phyloP scores from a whole-genome alignment of 345 rosid genomes.

The Firmiana major region DNA sequence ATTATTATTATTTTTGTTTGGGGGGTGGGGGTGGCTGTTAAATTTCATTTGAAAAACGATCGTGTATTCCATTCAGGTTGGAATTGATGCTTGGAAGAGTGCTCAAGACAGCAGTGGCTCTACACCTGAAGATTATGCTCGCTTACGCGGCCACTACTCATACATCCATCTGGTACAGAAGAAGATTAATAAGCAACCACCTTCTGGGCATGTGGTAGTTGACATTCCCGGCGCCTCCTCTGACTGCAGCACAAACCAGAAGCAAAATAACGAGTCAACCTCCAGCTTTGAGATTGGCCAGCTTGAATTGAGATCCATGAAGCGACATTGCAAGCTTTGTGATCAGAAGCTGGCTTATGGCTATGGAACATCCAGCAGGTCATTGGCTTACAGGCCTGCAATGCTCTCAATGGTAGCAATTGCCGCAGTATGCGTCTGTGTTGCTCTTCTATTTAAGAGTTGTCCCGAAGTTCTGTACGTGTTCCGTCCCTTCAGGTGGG shows the following conservation, averaged over 20 bases:
- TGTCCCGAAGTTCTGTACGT: constrained; percentile 86
- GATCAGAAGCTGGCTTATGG: constrained; percentile 48
- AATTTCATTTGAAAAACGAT: not conserved
- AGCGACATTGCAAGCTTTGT: constrained; percentile 64
- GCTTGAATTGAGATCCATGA: constrained; percentile 20
- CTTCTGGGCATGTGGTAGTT: constrained; percentile 55
- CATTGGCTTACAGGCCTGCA: constrained; percentile 83
- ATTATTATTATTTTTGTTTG: no score
- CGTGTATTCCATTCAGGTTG: constrained; percentile 48
- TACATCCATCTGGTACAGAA: constrained; percentile 90
- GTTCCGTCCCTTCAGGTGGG: constrained; percentile 99
- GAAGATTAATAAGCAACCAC: constrained; percentile 56
- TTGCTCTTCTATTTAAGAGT: constrained; percentile 95
- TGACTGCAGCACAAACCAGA: constrained; percentile 29
- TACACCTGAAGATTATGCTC: constrained; percentile 95
- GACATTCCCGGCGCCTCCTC: constrained; percentile 42
- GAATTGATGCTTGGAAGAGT: constrained; percentile 84
- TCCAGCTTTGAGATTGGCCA: constrained; percentile 59
- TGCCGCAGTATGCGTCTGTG: constrained; percentile 98
- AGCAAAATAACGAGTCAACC: constrained; percentile 34
- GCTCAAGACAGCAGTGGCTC: constrained; percentile 85
- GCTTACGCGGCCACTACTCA: constrained; percentile 92
- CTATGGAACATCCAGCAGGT: constrained; percentile 40
- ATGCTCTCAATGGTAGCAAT: constrained; percentile 95
- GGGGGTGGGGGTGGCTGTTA: not conserved